These are phyloP conservation scores for Linum trigynum DNA, from an alignment of 345 rosid genomes.

Conservation along the genomic window DNA sequence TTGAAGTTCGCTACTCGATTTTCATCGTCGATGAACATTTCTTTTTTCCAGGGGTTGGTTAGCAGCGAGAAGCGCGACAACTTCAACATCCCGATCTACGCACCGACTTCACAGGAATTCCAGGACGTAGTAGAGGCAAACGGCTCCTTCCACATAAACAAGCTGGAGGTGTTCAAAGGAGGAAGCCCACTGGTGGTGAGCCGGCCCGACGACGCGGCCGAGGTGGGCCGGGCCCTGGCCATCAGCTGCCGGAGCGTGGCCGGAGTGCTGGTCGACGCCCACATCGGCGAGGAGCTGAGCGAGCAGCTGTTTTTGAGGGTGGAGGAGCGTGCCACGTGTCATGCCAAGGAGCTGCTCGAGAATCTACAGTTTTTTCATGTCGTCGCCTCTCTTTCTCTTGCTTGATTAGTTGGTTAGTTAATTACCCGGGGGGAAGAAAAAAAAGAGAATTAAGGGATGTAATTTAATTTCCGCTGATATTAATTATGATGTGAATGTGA, in stretches of 20 bases:
- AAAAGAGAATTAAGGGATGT: neutral
- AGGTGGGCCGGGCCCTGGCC: conserved; percentile 71
- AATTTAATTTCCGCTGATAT: too few species aligned
- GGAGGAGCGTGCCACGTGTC: conserved; percentile 45
- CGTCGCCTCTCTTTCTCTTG: conserved; percentile 70
- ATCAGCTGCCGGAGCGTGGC: conserved; percentile 71
- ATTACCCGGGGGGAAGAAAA: neutral
- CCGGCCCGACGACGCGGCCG: conserved; percentile 51
- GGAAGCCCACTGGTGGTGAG: conserved; percentile 87
- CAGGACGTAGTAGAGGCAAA: conserved; percentile 72
- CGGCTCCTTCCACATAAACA: conserved; percentile 60
- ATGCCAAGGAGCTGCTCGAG: conserved; percentile 71
- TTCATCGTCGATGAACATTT: too few species aligned
- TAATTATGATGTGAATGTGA: too few species aligned
- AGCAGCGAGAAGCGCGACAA: conserved; percentile 60
- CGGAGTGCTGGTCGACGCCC: conserved; percentile 89
- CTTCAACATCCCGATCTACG: conserved; percentile 92
- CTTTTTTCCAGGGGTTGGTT: conserved; percentile 45
- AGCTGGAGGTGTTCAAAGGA: conserved; percentile 78
- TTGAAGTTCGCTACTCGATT: too few species aligned
- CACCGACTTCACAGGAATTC: conserved; percentile 79
- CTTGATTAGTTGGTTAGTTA: conserved; percentile 7
- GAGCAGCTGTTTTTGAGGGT: conserved; percentile 59
- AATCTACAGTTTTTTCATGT: conserved; percentile 76
- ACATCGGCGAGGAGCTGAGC: conserved; percentile 69